Base-by-base conservation (phyloP, 306 rosid genomes). In the Herpetospermum pedunculosum region DNA sequence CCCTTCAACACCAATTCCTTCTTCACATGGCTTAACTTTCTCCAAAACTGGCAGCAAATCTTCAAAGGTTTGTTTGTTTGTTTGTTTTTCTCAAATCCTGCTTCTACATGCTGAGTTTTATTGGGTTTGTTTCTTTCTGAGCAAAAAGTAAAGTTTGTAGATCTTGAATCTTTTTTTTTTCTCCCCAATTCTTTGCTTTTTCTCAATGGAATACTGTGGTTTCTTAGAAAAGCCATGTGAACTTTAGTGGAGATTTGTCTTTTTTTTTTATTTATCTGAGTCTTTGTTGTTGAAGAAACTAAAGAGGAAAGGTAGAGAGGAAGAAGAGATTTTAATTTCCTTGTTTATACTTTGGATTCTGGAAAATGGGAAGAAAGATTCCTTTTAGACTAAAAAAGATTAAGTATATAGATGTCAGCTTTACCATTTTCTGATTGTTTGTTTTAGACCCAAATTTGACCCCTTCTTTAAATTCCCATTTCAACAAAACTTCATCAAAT, bases 11-110 rank as follows among this genome's bases (percentile, higher is more conserved):
- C 89, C 89, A 28, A 50, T 71, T 1, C 83, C 86, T 15, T 84
- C 85, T 73, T 84, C 86, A 25, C 60, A 78, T 53, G 81, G 78
- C 48, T 76, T 83, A 65, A 77, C 71, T 82, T 77, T 86, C 77
- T 77, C 88, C 49, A 86, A 74, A 55, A 80, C 75, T 70, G 80
- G 81, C 38, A 84, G 83, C 78, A 86, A 84, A 74, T 80, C 88
- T 7, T 84, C 86, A 37, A 86, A 86, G 90, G 90, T 86, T 71
- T 75, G 78, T 80, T 30, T 21, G 54, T 49, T 35, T 19, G 18
- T 71, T 15, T 60, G 75, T 18, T 13, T 10, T 25, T 68, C 8
- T 69, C 7, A 7, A 43, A 3, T 68, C 50, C 6, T 44, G 54
- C 15, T 41, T 69, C 25, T 44, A 6, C 52, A 43, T 63, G 44